phyloP scores from a whole-genome alignment of 2,329 filamentous ascomycete species.

The Claviceps pusilla region DNA sequence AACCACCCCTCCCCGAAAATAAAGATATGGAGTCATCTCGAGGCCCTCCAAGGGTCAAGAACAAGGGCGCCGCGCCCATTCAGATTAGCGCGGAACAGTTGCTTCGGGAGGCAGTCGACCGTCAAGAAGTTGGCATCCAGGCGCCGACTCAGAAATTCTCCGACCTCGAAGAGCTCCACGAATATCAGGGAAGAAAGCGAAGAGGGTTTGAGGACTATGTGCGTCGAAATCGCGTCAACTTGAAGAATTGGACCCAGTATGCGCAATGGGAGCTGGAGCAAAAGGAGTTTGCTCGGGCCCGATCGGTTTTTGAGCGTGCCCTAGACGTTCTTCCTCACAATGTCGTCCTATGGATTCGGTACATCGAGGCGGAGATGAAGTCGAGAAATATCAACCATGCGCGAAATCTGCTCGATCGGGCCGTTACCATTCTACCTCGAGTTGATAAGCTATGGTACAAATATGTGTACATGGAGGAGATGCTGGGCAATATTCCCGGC shows the following conservation, averaged over 20 bases:
- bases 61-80: conserved; percentile 83
- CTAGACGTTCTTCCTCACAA: conserved; percentile 83
- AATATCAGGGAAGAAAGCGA: conserved; percentile 88
- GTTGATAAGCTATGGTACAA: conserved; percentile 99
- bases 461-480: conserved; percentile 98
- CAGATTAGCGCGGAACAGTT: conserved; percentile 96
- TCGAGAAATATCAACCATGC: conserved; percentile 88
- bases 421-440: conserved; percentile 79
- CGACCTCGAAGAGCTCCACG: conserved; percentile 93
- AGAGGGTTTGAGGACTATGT: conserved; percentile 98
- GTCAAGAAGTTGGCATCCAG: conserved; percentile 77
- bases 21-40: conserved; percentile 68
- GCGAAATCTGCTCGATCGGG: conserved; percentile 81
- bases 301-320: conserved; percentile 87
- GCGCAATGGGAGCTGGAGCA: conserved; percentile 95
- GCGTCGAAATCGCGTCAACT: conserved; percentile 79
- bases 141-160: conserved; percentile 89
- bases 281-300: conserved; percentile 84
- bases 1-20: background rate
- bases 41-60: conserved; percentile 91
- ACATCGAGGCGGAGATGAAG: conserved; percentile 95
- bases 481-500: conserved; percentile 82
- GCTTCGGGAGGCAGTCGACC: conserved; percentile 88
- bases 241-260: conserved; percentile 99
- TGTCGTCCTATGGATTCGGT: conserved; percentile 77